These are phyloP conservation scores for Aphanocladium album DNA, from an alignment of 2,329 filamentous ascomycete genomes.

Conservation along the genomic window DNA sequence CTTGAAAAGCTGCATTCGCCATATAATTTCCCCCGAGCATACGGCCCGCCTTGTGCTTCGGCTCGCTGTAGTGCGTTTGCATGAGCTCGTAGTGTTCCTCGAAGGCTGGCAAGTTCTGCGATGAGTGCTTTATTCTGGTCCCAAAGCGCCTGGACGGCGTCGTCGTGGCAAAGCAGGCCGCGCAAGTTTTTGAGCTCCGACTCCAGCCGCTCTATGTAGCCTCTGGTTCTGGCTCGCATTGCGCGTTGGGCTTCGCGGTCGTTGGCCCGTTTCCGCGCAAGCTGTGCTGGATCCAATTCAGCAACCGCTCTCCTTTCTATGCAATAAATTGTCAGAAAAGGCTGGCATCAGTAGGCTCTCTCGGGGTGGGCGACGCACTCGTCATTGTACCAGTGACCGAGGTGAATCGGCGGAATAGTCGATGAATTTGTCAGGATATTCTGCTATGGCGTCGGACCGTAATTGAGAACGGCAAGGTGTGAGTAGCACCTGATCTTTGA, in stretches of 20 bases:
- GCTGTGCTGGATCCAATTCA: constrained; percentile 54
- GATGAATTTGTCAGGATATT: too few relatives aligned
- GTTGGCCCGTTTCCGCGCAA: constrained; percentile 75
- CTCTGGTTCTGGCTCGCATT: constrained; percentile 71
- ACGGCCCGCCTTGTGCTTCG: neutral
- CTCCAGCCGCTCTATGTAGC: constrained; percentile 68
- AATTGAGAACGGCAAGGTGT: too few relatives aligned
- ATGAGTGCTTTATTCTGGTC: neutral
- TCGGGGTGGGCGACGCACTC: too few relatives aligned
- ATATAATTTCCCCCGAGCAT: neutral
- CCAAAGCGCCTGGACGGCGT: neutral
- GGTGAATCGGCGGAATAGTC: too few relatives aligned
- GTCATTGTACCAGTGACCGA: too few relatives aligned
- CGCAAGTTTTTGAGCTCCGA: constrained; percentile 31
- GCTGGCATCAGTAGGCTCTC: too few relatives aligned
- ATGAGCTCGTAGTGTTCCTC: neutral
- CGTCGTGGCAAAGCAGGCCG: neutral
- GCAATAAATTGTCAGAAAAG: neutral
- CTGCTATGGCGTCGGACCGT: too few relatives aligned
- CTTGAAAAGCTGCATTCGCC: neutral
- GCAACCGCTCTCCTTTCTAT: neutral
- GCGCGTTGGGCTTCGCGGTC: constrained; percentile 76
- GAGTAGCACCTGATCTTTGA: too few relatives aligned
- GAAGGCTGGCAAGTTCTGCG: neutral
- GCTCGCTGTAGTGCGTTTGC: neutral